Base-by-base conservation (phyloP, 306 rosid genomes). In the Vachellia pachyceras region DNA sequence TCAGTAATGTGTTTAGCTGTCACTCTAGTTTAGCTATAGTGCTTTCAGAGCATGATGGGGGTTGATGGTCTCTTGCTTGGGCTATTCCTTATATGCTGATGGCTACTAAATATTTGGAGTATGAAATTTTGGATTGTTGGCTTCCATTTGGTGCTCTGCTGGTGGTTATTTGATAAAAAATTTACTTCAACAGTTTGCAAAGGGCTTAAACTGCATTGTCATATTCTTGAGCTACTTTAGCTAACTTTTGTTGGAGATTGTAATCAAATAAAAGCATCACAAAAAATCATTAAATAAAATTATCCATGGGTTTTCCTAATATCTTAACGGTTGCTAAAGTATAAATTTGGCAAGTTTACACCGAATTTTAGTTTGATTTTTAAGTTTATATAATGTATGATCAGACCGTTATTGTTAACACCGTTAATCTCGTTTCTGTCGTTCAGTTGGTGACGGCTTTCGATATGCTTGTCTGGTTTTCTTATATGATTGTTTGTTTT, bases 41-140 rank as follows among this genome's bases (percentile, higher is more conserved):
- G 39, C 55, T 33, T n/a, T 10, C 4, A 41, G 29, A 47, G 25
- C 20, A 20, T 76, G 52, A 44, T 10, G 36, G 64, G 40, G 17
- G 17, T 10, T 23, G 68, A 40, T 7, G 47, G 22, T 23, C 69
- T 57, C 73, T 37, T 49, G 22, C 44, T 78, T 69, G 5, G 65
- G 84, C 5, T 23, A 18, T 18, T 45, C 52, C 40, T 64, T 73
- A 39, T 75, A 41, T 47, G 40, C 5, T 66, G 42, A 29, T 80
- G 25, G 47, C 49, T 68, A 9, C 20, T 39, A 65, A 35, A 61
- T 33, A 37, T 6, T 33, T 49, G 18, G 6, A 52, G 33, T 55
- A 68, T 73, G 3, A 74, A 44, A 14, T 17, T 23, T 69, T 42
- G 52, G 5, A 22, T 69, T 20, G n/a, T 42, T 45, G 54, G 72